These are phyloP conservation scores for Pyrenophora tritici-repentis DNA, from an alignment of 2,329 filamentous ascomycete genomes.

Conservation along the genomic window DNA sequence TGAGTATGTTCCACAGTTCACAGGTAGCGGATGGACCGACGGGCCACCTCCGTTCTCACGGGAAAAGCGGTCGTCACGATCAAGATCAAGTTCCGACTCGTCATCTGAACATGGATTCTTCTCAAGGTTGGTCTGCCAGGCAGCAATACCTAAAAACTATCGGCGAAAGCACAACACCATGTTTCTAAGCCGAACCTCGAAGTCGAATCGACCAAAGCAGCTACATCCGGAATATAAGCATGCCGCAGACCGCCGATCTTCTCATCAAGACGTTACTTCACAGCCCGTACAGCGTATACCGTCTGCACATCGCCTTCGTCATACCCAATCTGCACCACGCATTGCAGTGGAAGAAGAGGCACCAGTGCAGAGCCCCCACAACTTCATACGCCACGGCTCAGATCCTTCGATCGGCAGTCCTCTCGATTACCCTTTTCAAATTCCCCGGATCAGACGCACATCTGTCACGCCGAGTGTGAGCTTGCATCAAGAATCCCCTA, in stretches of 20 bases:
- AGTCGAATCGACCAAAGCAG: not conserved
- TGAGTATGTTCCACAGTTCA: not conserved
- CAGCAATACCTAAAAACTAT: slow-evolving; percentile 10
- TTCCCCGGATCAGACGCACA: slow-evolving; percentile 9
- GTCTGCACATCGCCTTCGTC: slow-evolving; percentile 13
- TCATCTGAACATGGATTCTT: slow-evolving; percentile 11
- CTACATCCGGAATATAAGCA: not conserved
- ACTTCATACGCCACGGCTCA: slow-evolving; percentile 11
- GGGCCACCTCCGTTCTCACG: not conserved
- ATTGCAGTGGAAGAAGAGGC: not conserved
- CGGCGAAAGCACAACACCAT: slow-evolving; percentile 9
- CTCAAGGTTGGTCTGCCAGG: slow-evolving; percentile 19
- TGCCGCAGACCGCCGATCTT: not conserved
- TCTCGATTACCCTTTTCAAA: slow-evolving; percentile 10
- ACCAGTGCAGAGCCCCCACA: not conserved
- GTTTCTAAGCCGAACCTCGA: slow-evolving; percentile 2
- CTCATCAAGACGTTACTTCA: not conserved
- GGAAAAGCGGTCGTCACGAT: slow-evolving; percentile 1
- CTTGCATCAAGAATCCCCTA: not conserved
- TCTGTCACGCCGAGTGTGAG: slow-evolving; percentile 4
- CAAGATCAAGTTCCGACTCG: slow-evolving; percentile 10
- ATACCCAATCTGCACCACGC: slow-evolving; percentile 12
- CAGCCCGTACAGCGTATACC: slow-evolving; percentile 16
- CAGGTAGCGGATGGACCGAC: slow-evolving; percentile 6
- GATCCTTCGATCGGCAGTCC: slow-evolving; percentile 19